Conservation (phyloP, 2,329 filamentous ascomycete species). For the Penicillium sp. region DNA sequence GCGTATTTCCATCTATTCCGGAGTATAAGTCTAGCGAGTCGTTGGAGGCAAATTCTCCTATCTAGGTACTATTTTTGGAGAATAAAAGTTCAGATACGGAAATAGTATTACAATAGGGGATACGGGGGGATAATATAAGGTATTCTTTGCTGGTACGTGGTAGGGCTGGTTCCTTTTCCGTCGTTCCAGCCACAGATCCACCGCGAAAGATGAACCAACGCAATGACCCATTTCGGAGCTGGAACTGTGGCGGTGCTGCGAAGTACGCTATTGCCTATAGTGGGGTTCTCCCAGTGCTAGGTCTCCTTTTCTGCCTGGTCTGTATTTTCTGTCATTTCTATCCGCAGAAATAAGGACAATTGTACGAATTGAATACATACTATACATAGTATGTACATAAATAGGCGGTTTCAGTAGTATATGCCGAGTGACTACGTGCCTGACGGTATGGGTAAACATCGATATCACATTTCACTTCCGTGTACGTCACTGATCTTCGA, state of each 20-base stretch:
- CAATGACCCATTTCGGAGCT: neutral
- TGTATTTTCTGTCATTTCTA: too few species aligned
- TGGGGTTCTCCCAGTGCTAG: neutral
- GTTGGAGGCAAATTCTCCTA: too few species aligned
- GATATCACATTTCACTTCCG: neutral
- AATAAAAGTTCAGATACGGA: neutral
- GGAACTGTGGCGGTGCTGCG: neutral
- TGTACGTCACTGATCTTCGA: slow-evolving; percentile 26
- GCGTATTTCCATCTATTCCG: neutral
- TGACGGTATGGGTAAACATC: neutral
- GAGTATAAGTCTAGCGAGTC: too few species aligned
- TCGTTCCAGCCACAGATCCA: slow-evolving; percentile 12
- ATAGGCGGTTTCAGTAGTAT: too few species aligned
- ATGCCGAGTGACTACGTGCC: too few species aligned
- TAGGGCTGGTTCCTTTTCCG: slow-evolving; percentile 9
- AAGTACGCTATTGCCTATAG: neutral
- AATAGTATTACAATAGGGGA: too few species aligned
- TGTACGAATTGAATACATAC: neutral
- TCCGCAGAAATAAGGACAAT: too few species aligned
- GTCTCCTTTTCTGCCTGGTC: neutral
- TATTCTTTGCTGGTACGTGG: slow-evolving; percentile 5
- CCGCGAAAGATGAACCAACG: neutral
- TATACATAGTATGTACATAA: too few species aligned
- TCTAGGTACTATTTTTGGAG: neutral
- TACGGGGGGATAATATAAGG: too few species aligned